Base-by-base conservation (phyloP, 2,329 filamentous ascomycete genomes). In the Ophiosphaerella korrae region DNA sequence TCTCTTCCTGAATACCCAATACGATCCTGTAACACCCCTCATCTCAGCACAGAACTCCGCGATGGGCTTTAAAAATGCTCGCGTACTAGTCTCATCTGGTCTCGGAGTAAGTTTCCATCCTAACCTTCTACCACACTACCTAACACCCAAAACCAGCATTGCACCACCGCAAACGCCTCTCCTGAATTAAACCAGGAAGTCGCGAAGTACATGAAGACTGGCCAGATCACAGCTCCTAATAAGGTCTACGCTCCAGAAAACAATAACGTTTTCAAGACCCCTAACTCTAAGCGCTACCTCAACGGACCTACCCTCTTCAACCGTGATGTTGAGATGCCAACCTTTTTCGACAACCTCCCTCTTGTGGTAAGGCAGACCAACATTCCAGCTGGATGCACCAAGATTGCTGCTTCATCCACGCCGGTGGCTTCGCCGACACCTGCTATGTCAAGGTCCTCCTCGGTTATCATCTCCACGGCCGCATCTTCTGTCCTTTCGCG, bases 1-100 rank as follows among this genome's bases (percentile, higher is more conserved):
- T 14, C 41, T 58, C 29, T 42, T 55, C 13, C 29, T 53, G 3
- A 42, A 50, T 12, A 41, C 42, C 12, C 36, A 45, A n/a, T 45
- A 41, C 37, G 37, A 50, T 35, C 46, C 46, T 14, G 40, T 49
- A 11, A 49, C 46, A 13, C 46, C 46, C 21, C 24, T 49, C 8
- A 24, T 39, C 2, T 49, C 46, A 12, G 46, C 46, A n/a, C 39
- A 50, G 16, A 42, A 45, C 31, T 46, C 43, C 3, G 24, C 33
- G 7, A 16, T 13, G 14, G 42, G 48, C 7, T 50, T 50, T 16
- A 14, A 41, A 7, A 26, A 26, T 3, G 24, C 33, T 32, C 42
- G 42, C 7, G 18, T 45, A 9, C 32, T 50, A n/a, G 48, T 43
- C 18, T 35, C 24, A 14, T 23, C 42, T 6, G 48, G 42, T 41